phyloP scores from a whole-genome alignment of 2,329 filamentous ascomycete genomes.

The Botryotinia narcissicola region DNA sequence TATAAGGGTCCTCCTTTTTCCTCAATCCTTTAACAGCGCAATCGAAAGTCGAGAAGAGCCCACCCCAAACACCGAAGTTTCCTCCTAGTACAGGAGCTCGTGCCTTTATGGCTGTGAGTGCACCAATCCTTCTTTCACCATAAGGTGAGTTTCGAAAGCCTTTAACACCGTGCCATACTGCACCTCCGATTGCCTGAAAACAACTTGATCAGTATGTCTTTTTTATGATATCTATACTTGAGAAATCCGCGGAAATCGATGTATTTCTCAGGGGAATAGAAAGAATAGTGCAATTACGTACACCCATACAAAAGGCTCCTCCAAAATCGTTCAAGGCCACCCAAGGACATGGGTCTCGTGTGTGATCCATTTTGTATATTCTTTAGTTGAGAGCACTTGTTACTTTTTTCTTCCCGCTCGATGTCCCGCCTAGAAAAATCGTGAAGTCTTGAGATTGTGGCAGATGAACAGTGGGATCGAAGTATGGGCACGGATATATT shows the following conservation, averaged over 20 bases:
- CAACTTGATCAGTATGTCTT: constrained; percentile 26
- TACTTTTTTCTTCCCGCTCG: not conserved
- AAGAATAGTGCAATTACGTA: constrained; percentile 49
- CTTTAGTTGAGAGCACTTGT: not conserved
- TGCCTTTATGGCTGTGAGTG: constrained; percentile 95
- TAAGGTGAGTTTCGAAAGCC: constrained; percentile 87
- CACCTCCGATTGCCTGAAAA: constrained; percentile 66
- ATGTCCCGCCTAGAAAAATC: not conserved
- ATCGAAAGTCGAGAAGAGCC: constrained; percentile 92
- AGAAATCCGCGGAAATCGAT: not conserved
- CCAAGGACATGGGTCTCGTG: constrained; percentile 94
- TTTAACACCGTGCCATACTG: constrained; percentile 96
- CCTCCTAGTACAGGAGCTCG: constrained; percentile 93
- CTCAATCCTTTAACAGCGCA: constrained; percentile 92
- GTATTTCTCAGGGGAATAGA: not conserved
- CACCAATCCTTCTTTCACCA: constrained; percentile 92
- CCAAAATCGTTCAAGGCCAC: constrained; percentile 97
- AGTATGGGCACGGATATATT: not conserved
- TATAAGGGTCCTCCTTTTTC: constrained; percentile 98
- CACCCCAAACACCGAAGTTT: constrained; percentile 98
- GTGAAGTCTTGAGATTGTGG: not conserved
- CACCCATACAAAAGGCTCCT: constrained; percentile 94
- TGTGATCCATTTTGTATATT: constrained; percentile 75
- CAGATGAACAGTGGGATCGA: not conserved
- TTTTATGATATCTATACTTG: not conserved